Evolutionary conservation across 768 basidiomycete genomes (phyloP), one percentile per base, ranked within the genome.

Genomic region (Chalciporus pseudorubinellus): DNA sequence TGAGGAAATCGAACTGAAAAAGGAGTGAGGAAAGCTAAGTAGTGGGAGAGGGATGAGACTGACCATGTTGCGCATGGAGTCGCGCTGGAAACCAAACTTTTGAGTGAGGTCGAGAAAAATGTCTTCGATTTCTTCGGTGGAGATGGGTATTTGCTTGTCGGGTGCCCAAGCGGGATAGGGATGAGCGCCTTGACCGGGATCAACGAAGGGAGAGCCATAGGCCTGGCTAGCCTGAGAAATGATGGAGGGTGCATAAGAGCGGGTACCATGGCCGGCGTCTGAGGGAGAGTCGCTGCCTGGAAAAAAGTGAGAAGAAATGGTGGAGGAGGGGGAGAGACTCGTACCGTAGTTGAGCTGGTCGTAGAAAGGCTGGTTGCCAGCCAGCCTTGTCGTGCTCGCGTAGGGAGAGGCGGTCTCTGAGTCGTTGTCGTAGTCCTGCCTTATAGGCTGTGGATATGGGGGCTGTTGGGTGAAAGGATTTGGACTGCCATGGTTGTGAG

Each of bases 31-130:
- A n/a, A 29, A 1, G 26, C 2, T 7, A 10, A 18, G 3, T 38
- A 14, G 9, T 11, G 1, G 29, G 18, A 1, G 10, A 20, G 50
- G 44, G 55, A 44, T 29, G 14, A 45, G 21, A 74, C 77, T 40
- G 57, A 85, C 89, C 88, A 90, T 95, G 76, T 93, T 98, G 43
- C 93, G 83, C 91, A 93, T 94, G 11, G 89, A 92, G 68, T 95
- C 93, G 39, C 87, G 81, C 73, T 95, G 97, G 71, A 99, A 99
- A 50, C 97, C 97, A 68, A 99, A 99, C 74, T 99, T 99, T 75
- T 98, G 93, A 39, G 93, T 87, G 53, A 99, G 82, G 72, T 99
- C 97, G 62, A 98, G 86, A 67, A 98, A 92, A 57, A 99, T 95
- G 69, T 98, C 97, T 70, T 98, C 97, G 51, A 98, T 98, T 71